Percentiles rank a stretch among this genome's conserved stretches.
Conservation (phyloP, 345 rosid genomes). For the Excoecaria agallocha region DNA sequence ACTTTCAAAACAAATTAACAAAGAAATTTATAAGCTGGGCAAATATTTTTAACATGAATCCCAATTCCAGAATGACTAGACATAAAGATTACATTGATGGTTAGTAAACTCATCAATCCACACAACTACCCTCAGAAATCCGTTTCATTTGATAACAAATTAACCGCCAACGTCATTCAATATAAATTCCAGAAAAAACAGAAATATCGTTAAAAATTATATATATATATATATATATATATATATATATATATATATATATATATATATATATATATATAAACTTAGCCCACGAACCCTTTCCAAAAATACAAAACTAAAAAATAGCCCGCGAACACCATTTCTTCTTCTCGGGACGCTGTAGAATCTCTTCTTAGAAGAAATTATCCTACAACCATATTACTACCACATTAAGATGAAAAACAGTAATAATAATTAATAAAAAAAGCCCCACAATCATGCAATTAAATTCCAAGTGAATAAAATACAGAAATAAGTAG, state of each 20-base stretch:
- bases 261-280: not conserved
- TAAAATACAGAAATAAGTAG: not conserved
- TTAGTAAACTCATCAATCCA: not conserved
- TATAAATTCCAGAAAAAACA: not conserved
- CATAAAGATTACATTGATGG: not conserved
- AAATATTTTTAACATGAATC: not conserved
- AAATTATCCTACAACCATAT: not conserved
- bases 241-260: not conserved
- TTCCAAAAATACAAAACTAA: too few species aligned
- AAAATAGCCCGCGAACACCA: not conserved
- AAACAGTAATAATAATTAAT: not conserved
- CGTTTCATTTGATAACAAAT: not conserved
- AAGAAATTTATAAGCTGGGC: not conserved
- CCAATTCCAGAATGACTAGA: not conserved
- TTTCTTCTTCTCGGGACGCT: not conserved
- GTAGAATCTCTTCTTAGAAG: not conserved
- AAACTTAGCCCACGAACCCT: not conserved
- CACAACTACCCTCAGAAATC: not conserved
- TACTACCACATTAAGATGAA: not conserved
- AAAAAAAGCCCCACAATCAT: not conserved
- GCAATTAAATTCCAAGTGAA: not conserved
- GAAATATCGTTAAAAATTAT: not conserved
- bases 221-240: not conserved
- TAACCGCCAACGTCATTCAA: not conserved
- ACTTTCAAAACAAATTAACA: not conserved